Evolutionary conservation across 768 basidiomycete species (phyloP).

Genomic region (Polyporus arcularius): DNA sequence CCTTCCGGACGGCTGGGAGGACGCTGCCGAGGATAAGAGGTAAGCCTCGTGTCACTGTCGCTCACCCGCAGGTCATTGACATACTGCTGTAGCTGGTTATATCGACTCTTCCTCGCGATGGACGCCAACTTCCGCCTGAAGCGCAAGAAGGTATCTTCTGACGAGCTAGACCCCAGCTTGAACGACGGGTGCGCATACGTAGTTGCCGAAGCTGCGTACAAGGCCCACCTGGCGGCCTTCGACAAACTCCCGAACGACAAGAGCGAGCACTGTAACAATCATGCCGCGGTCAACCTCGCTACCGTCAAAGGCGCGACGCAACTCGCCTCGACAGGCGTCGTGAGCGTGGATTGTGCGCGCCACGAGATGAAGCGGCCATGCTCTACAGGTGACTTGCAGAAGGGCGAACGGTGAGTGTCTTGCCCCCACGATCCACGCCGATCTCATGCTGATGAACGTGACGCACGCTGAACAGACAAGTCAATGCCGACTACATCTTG

Average conservation of each 20-base stretch:
- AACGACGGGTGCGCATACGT: conserved; percentile 29
- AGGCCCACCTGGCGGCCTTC: conserved; percentile 15
- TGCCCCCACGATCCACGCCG: neutral
- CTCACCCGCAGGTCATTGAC: neutral
- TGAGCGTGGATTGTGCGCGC: conserved; percentile 17
- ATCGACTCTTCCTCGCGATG: conserved; percentile 27
- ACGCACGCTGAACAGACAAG: conserved; percentile 18
- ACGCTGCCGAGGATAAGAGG: conserved; percentile 15
- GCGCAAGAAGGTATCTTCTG: conserved; percentile 14
- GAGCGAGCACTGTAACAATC: conserved; percentile 19
- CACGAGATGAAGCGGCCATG: conserved; percentile 26
- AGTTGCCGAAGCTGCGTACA: conserved; percentile 25
- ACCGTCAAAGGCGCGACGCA: conserved; percentile 2
- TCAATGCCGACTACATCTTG: conserved; percentile 28
- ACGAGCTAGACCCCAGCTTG: conserved; percentile 24
- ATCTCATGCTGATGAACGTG: no score
- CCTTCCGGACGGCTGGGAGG: no score
- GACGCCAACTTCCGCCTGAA: conserved; percentile 35
- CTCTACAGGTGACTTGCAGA: conserved; percentile 28
- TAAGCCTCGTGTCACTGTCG: no score
- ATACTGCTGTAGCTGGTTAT: conserved; percentile 26
- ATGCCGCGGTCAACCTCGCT: conserved; percentile 19
- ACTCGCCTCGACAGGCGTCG: conserved; percentile 20
- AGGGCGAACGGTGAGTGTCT: conserved; percentile 26
- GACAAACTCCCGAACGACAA: conserved; percentile 22